Conservation (phyloP, 441 rosid species). For the Sinapis alba region DNA sequence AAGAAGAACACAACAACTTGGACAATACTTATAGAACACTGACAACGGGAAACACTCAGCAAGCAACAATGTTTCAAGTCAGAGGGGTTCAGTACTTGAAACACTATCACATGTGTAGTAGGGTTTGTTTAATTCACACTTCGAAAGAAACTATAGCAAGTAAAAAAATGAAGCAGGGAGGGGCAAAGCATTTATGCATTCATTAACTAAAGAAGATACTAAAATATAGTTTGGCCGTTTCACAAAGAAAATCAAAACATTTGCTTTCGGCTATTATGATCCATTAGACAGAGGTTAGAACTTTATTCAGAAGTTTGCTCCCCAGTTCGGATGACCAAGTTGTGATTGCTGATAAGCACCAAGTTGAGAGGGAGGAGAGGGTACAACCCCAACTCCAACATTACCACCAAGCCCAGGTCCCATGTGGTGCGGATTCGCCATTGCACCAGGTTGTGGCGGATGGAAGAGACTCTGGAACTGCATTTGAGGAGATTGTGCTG, state of each 20-base stretch:
- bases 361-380: conserved; percentile 72
- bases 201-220: conserved; percentile 40
- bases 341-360: conserved; percentile 93
- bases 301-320: conserved; percentile 71
- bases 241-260: conserved; percentile 49
- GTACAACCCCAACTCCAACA: conserved; percentile 81
- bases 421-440: conserved; percentile 76
- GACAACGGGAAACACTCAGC: conserved; percentile 12
- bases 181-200: conserved; percentile 45
- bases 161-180: background rate
- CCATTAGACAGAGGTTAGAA: conserved; percentile 56
- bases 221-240: conserved; percentile 46
- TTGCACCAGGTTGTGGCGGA: conserved; percentile 72
- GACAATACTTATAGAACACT: background rate
- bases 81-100: conserved; percentile 1
- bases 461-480: conserved; percentile 86
- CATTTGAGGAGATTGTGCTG: conserved; percentile 88
- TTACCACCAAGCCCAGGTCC: conserved; percentile 78
- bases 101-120: conserved; percentile 20
- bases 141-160: conserved; percentile 6
- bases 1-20: conserved; percentile 19
- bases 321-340: conserved; percentile 91
- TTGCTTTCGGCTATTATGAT: conserved; percentile 59
- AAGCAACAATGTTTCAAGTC: conserved; percentile 9
- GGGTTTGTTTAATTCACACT: conserved; percentile 20